Evolutionary conservation across 306 rosid species (phyloP).

Genomic region (Inga oerstediana): DNA sequence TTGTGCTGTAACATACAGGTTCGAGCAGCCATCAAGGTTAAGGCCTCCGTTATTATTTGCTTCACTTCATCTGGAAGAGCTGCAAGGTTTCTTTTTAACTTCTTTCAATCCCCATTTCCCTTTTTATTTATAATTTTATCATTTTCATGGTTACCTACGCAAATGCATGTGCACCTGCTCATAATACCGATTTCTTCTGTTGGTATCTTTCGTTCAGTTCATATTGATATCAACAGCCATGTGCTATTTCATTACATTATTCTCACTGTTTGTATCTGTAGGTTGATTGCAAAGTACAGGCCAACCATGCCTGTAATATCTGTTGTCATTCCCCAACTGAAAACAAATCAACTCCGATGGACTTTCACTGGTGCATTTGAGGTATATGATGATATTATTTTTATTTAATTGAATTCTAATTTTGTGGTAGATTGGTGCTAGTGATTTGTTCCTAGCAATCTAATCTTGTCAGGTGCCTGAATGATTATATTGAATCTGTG

Average conservation of each 20-base stretch:
- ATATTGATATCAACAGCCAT: background rate
- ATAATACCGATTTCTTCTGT: constrained; percentile 6
- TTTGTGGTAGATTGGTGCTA: constrained; percentile 20
- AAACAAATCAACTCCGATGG: constrained; percentile 83
- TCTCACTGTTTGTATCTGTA: constrained; percentile 26
- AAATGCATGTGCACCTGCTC: constrained; percentile 19
- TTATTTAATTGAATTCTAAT: constrained; percentile 23
- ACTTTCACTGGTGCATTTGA: constrained; percentile 89
- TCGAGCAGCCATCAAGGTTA: constrained; percentile 94
- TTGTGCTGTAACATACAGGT: constrained; percentile 55
- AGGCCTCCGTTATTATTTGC: constrained; percentile 87
- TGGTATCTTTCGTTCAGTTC: background rate
- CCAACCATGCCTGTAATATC: constrained; percentile 89
- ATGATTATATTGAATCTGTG: background rate
- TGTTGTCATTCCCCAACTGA: constrained; percentile 76
- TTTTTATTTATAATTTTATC: constrained; percentile 29
- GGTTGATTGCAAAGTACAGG: constrained; percentile 80
- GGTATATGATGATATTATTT: constrained; percentile 46
- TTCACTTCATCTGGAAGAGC: constrained; percentile 96
- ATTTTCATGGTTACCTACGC: background rate
- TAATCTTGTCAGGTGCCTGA: constrained; percentile 5
- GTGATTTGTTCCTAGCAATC: background rate
- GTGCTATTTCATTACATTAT: constrained; percentile 4
- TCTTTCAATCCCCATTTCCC: background rate
- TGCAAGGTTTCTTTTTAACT: constrained; percentile 60